These are phyloP conservation scores for Caloboletus inedulis DNA, from an alignment of 1,284 basidiomycete species.

Conservation along the genomic window DNA sequence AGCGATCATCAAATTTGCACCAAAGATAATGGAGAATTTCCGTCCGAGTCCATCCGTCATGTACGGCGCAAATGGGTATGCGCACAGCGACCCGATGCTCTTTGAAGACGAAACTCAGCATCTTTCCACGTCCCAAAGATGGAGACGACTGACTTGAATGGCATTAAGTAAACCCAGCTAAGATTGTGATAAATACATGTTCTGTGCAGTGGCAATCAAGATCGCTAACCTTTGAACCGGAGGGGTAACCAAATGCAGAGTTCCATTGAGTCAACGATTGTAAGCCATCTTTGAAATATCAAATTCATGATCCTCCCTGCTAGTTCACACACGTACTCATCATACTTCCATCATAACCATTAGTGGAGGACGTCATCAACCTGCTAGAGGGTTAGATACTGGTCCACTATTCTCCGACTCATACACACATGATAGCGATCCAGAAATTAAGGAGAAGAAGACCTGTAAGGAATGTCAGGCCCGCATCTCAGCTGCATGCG, in stretches of 20 bases:
- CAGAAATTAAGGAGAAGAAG: background rate
- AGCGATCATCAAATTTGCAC: slow-evolving; percentile 58
- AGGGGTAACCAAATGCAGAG: slow-evolving; percentile 51
- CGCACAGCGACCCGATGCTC: background rate
- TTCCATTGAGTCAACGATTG: slow-evolving; percentile 63
- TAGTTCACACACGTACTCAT: slow-evolving; percentile 41
- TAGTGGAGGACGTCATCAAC: slow-evolving; percentile 67
- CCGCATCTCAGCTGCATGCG: background rate
- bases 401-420: background rate
- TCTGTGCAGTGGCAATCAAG: background rate
- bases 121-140: background rate
- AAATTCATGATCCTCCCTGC: background rate
- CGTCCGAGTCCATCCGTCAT: slow-evolving; percentile 62
- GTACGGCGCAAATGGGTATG: slow-evolving; percentile 51
- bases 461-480: background rate
- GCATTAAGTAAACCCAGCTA: slow-evolving; percentile 67
- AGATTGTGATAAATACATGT: background rate
- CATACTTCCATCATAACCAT: slow-evolving; percentile 72
- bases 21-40: background rate
- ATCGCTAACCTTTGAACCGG: slow-evolving; percentile 37
- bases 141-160: slow-evolving; percentile 51
- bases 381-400: background rate
- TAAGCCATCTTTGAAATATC: slow-evolving; percentile 43
- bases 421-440: background rate
- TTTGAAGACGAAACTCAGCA: background rate